Percentiles rank a stretch among this genome's conserved stretches.
phyloP scores from a whole-genome alignment of 2,329 filamentous ascomycete species.

The Talaromyces sp. region DNA sequence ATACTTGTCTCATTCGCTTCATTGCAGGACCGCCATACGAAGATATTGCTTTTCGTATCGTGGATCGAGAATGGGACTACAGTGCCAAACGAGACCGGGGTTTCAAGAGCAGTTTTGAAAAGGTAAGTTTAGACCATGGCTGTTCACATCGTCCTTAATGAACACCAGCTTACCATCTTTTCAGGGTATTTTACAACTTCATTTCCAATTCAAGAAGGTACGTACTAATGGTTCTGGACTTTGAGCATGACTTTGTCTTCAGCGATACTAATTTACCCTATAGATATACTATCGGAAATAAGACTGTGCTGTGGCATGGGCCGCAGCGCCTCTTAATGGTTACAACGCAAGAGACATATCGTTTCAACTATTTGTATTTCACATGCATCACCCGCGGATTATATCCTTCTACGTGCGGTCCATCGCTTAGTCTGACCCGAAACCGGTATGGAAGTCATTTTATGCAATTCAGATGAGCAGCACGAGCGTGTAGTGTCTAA shows the following conservation, averaged over 20 bases:
- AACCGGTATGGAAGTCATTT: not conserved
- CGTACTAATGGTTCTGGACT: conserved; percentile 1
- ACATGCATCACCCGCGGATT: not conserved
- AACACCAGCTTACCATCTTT: conserved; percentile 19
- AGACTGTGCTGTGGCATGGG: conserved; percentile 15
- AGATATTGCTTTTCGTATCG: conserved; percentile 93
- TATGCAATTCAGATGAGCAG: not conserved
- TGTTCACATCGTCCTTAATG: not conserved
- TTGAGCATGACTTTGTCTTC: conserved; percentile 14
- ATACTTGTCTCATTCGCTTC: conserved; percentile 95
- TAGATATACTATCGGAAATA: conserved; percentile 51
- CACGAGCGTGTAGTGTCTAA: not conserved
- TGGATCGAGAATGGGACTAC: conserved; percentile 99
- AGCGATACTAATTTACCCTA: conserved; percentile 20
- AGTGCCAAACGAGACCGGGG: conserved; percentile 91
- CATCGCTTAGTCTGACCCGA: not conserved
- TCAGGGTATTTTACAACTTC: conserved; percentile 88
- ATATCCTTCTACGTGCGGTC: not conserved
- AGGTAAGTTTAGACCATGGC: conserved; percentile 58
- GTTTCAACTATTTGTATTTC: not conserved
- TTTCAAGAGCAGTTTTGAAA: conserved; percentile 95
- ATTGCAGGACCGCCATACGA: conserved; percentile 94
- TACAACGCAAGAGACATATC: not conserved
- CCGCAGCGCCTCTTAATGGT: not conserved
- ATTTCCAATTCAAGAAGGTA: conserved; percentile 99